Conservation (phyloP, 805 yeast genomes). For the Sugiyamaella floridensis region DNA sequence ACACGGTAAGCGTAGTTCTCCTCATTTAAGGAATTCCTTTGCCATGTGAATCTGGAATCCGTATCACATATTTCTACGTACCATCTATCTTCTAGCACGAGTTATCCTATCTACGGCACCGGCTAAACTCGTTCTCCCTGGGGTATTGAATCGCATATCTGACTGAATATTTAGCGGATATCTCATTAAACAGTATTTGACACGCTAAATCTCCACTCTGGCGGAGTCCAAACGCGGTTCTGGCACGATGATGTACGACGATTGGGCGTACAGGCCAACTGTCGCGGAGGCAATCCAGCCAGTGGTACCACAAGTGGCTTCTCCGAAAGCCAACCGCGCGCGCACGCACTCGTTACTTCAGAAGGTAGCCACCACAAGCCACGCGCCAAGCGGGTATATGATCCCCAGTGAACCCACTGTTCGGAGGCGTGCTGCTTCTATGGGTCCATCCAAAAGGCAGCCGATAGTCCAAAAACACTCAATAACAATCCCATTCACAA, state of each 20-base stretch:
- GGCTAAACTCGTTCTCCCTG: too few species aligned
- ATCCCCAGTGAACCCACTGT: slow-evolving; percentile 6
- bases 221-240: neutral
- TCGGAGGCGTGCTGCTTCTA: slow-evolving; percentile 3
- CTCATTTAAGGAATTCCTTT: too few species aligned
- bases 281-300: neutral
- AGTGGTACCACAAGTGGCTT: neutral
- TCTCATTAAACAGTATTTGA: neutral
- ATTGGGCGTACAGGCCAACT: slow-evolving; percentile 27
- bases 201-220: neutral
- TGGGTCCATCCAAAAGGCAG: neutral
- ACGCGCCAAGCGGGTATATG: neutral
- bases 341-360: slow-evolving; percentile 20
- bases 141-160: too few species aligned
- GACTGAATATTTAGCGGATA: neutral
- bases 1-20: too few species aligned
- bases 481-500: neutral
- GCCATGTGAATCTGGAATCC: too few species aligned
- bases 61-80: too few species aligned
- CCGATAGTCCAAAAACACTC: neutral
- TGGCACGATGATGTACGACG: slow-evolving; percentile 24
- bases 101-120: too few species aligned
- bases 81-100: too few species aligned
- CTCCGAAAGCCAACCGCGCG: slow-evolving; percentile 3
- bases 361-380: slow-evolving; percentile 2